phyloP scores from a whole-genome alignment of 192 early-diverging fungal species.

The Coemansia sp. region DNA sequence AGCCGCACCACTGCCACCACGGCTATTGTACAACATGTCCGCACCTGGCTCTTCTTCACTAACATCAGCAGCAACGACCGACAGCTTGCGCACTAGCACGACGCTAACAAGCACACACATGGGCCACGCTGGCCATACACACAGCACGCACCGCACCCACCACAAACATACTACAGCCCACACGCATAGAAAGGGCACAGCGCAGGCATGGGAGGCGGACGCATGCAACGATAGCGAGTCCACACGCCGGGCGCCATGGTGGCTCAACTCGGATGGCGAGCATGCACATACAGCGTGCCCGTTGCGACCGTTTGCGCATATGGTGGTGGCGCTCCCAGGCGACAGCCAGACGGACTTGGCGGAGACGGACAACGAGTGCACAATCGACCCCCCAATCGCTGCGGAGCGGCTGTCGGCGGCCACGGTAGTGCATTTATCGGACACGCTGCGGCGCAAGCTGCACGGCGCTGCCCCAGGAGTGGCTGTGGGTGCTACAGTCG shows the following conservation, averaged over 20 bases:
- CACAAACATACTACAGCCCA: background rate
- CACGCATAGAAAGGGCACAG: background rate
- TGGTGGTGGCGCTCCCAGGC: conserved; percentile 37
- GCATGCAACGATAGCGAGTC: background rate
- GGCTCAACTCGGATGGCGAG: conserved; percentile 44
- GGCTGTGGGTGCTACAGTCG: conserved; percentile 19
- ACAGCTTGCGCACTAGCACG: too few relatives aligned
- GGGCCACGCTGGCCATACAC: background rate
- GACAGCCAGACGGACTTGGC: background rate
- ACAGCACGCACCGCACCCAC: background rate
- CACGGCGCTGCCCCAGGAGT: conserved; percentile 23
- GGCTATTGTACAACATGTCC: too few relatives aligned
- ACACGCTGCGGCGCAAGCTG: conserved; percentile 47
- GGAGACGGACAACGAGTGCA: conserved; percentile 13
- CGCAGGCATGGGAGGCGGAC: conserved; percentile 4
- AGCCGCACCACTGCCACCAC: too few relatives aligned
- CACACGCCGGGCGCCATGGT: conserved; percentile 27
- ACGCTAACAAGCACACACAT: too few relatives aligned
- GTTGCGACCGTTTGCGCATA: conserved; percentile 52
- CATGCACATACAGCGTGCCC: conserved; percentile 53
- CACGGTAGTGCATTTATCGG: conserved; percentile 36
- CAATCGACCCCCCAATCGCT: conserved; percentile 17
- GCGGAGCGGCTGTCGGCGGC: conserved; percentile 24
- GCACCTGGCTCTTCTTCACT: too few relatives aligned
- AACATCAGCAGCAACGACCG: too few relatives aligned